phyloP scores from a whole-genome alignment of 2,329 filamentous ascomycete species.

The Cercospora zeina region DNA sequence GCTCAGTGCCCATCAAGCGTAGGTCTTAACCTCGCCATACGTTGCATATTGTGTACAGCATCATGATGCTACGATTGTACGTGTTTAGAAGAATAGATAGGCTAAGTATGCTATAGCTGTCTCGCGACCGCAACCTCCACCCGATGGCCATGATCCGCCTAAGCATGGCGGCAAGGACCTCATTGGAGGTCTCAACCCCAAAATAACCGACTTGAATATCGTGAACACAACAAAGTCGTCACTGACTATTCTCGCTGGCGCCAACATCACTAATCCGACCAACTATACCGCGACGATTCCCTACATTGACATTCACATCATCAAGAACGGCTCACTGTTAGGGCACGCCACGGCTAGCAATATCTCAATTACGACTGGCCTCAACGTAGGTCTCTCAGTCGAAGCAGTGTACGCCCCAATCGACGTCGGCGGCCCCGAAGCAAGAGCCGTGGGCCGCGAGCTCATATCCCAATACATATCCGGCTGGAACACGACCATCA shows the following conservation, averaged over 20 bases:
- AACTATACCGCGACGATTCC: slow-evolving; percentile 81
- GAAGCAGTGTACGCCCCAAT: slow-evolving; percentile 73
- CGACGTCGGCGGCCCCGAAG: slow-evolving; percentile 61
- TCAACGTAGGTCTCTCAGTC: slow-evolving; percentile 69
- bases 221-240: slow-evolving; percentile 70
- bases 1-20: slow-evolving; percentile 90
- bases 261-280: slow-evolving; percentile 90
- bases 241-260: slow-evolving; percentile 66
- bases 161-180: slow-evolving; percentile 20
- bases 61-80: slow-evolving; percentile 17
- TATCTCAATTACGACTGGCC: slow-evolving; percentile 64
- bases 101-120: slow-evolving; percentile 31
- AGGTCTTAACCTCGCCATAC: slow-evolving; percentile 54
- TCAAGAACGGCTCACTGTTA: slow-evolving; percentile 68
- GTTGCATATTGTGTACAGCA: slow-evolving; percentile 20
- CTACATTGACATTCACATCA: slow-evolving; percentile 58
- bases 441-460: slow-evolving; percentile 64
- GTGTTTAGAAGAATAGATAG: slow-evolving; percentile 29
- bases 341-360: slow-evolving; percentile 71
- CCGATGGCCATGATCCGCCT: slow-evolving; percentile 18
- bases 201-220: slow-evolving; percentile 70
- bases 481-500: slow-evolving; percentile 79
- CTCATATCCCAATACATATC: slow-evolving; percentile 85
- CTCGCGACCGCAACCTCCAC: slow-evolving; percentile 25
- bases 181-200: slow-evolving; percentile 52